Evolutionary conservation across 352 stramenopile species (phyloP), one percentile per base, ranked within the genome.

Genomic region (Halophytophthora polymorphica): DNA sequence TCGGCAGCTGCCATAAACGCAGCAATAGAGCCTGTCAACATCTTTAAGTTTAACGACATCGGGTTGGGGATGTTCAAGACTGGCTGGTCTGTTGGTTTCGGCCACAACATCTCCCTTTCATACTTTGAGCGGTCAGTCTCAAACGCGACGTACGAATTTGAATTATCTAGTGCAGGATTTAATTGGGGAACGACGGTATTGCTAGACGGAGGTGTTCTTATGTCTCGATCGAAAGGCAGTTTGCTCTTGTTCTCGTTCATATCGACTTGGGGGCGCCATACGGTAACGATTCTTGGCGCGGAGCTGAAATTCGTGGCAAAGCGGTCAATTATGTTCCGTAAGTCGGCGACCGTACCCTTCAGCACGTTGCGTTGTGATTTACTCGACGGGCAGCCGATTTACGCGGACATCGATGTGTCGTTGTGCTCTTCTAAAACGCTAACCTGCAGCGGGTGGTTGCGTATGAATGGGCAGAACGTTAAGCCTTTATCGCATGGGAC

Each of bases 81-180:
- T 0, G 45, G 59, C 0, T 69, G 46, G 53, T 36, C 45, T 6
- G 56, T 39, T 19, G 71, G 74, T 3, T 71, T 74, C 39, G 72
- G 45, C 1, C 71, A 87, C 53, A 84, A 83, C 52, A 63, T 87
- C n/a, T 66, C 70, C 2, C 50, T 87, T 22, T 59, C 46, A 39
- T 83, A 81, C 44, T 83, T 81, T 33, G 69, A 83, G 35, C 66
- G 63, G 17, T 61, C 64, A 0, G 39, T 61, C 12, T 18, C 42
- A 13, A 64, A 50, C 19, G 34, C 41, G 14, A 75, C 49, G 13
- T 77, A 75, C 31, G 76, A 84, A 11, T 75, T 87, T 35, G 68
- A 75, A 53, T 2, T 87, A 3, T 68, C 70, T 2, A 6, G 67
- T n/a, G 73, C 70, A 45, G 66, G 68, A 8, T 87, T 83, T 33